phyloP scores from a whole-genome alignment of 257 asterid genomes.

The Rauvolfia tetraphylla region DNA sequence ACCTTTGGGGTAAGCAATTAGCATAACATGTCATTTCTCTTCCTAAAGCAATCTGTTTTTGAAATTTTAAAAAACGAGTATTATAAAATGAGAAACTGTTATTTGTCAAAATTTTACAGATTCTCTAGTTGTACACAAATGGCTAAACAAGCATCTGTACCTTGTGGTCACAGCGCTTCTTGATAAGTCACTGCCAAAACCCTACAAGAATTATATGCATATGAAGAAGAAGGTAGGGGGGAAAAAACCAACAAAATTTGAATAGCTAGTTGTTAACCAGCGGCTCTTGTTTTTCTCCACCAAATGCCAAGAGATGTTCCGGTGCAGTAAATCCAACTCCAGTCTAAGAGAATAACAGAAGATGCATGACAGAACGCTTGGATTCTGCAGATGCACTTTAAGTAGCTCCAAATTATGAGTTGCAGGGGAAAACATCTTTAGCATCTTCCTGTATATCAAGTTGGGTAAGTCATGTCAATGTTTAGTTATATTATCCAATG shows the following conservation, averaged over 20 bases:
- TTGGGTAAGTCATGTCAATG: not conserved
- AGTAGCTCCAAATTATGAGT: not conserved
- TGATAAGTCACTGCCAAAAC: not conserved
- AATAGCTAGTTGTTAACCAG: not conserved
- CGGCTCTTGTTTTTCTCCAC: slow-evolving; percentile 1
- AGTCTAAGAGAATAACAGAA: not conserved
- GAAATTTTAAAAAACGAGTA: not conserved
- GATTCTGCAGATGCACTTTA: not conserved
- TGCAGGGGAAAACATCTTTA: not conserved
- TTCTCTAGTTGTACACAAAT: slow-evolving; percentile 1
- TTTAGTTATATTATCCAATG: not conserved
- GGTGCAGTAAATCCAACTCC: not conserved
- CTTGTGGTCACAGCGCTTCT: not conserved
- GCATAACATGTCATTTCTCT: not conserved
- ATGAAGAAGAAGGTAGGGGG: not conserved
- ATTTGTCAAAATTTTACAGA: slow-evolving; percentile 21
- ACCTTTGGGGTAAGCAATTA: not conserved
- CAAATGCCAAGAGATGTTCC: not conserved
- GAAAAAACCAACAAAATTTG: slow-evolving; percentile 10
- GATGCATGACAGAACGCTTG: slow-evolving; percentile 2
- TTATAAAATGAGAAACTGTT: not conserved
- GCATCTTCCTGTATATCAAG: slow-evolving; percentile 16
- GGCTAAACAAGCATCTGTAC: slow-evolving; percentile 6
- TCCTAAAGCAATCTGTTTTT: not conserved
- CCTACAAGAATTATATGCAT: slow-evolving; percentile 24